These are phyloP conservation scores for Xenoacremonium recifei DNA, from an alignment of 2,329 filamentous ascomycete species.

Conservation along the genomic window DNA sequence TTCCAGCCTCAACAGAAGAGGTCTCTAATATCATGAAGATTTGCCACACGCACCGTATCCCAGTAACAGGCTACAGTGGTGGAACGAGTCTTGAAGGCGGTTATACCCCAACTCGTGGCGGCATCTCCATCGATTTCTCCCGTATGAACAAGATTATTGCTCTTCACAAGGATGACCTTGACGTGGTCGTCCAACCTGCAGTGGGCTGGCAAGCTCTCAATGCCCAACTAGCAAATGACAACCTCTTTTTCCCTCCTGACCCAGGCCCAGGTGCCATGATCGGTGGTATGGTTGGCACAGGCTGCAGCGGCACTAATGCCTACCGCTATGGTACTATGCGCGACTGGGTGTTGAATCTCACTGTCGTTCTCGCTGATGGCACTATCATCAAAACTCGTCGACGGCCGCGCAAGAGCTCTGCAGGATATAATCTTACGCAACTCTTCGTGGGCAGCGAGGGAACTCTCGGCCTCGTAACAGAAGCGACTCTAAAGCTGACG, in stretches of 20 bases:
- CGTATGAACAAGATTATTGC: conserved; percentile 79
- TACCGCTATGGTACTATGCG: conserved; percentile 94
- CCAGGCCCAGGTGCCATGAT: conserved; percentile 91
- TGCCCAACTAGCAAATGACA: conserved; percentile 67
- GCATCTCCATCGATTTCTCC: conserved; percentile 82
- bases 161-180: conserved; percentile 74
- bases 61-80: conserved; percentile 83
- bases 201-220: conserved; percentile 87
- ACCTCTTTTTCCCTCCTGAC: conserved; percentile 89
- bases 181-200: conserved; percentile 75
- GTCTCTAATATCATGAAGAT: conserved; percentile 87
- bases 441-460: conserved; percentile 91
- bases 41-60: conserved; percentile 77
- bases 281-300: conserved; percentile 80
- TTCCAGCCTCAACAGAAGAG: conserved; percentile 74
- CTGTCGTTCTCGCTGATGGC: conserved; percentile 85
- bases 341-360: conserved; percentile 86
- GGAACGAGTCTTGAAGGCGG: conserved; percentile 90
- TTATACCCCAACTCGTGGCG: conserved; percentile 77
- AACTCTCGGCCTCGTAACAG: conserved; percentile 86
- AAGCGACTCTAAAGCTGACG: conserved; percentile 84
- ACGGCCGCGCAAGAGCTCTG: conserved; percentile 83
- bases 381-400: conserved; percentile 88
- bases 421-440: conserved; percentile 87
- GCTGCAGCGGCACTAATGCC: conserved; percentile 77